Evolutionary conservation across 345 rosid species (phyloP).

Genomic region (Pugionium dolabratum): DNA sequence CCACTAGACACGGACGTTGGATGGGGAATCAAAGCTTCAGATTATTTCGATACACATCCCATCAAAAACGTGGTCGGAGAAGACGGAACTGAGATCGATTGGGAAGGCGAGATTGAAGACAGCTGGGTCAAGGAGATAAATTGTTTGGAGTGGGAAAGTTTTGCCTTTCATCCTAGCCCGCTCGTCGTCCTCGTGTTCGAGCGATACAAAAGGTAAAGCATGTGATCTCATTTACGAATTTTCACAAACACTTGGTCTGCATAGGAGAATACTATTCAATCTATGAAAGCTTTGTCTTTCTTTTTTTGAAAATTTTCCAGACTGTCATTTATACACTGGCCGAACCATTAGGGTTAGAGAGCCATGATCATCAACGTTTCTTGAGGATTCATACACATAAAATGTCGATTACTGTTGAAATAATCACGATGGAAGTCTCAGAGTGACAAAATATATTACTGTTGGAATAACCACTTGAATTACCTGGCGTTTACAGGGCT

Average conservation of each 20-base stretch:
- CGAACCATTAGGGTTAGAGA: neutral
- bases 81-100: constrained; percentile 76
- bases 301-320: too few relatives aligned
- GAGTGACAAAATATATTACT: neutral
- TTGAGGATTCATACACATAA: neutral
- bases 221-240: constrained; percentile 9
- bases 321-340: neutral
- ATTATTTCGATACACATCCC: constrained; percentile 79
- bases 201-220: constrained; percentile 62
- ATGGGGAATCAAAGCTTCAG: constrained; percentile 90
- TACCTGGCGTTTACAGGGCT: constrained; percentile 50
- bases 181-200: constrained; percentile 78
- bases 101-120: constrained; percentile 92
- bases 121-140: constrained; percentile 86
- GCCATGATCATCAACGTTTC: neutral
- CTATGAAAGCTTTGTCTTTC: neutral
- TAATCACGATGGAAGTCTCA: neutral
- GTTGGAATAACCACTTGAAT: neutral
- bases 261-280: neutral
- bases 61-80: constrained; percentile 83
- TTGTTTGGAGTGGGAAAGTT: constrained; percentile 87
- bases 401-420: neutral
- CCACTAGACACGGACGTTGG: constrained; percentile 95
- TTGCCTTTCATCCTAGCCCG: constrained; percentile 88
- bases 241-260: constrained; percentile 30